phyloP scores from a whole-genome alignment of 352 stramenopile species.

The Phytophthora citrophthora region DNA sequence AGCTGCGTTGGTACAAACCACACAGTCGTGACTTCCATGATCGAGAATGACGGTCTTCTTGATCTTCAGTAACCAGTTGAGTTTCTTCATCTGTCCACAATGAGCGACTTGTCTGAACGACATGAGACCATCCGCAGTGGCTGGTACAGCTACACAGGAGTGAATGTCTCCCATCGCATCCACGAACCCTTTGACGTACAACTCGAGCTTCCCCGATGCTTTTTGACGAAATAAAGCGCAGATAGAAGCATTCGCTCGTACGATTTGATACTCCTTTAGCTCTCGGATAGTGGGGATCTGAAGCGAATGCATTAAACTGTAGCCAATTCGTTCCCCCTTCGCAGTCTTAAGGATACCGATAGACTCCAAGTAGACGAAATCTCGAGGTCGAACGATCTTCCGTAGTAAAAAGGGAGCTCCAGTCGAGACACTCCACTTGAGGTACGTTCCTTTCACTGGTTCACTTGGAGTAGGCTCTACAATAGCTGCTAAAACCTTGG shows the following conservation, averaged over 20 bases:
- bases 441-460: slow-evolving; percentile 41
- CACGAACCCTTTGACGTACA: slow-evolving; percentile 46
- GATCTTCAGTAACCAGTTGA: slow-evolving; percentile 37
- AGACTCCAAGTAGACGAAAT: slow-evolving; percentile 58
- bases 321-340: slow-evolving; percentile 46
- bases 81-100: slow-evolving; percentile 50
- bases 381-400: slow-evolving; percentile 46
- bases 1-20: slow-evolving; percentile 19
- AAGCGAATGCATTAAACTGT: slow-evolving; percentile 56
- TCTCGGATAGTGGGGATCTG: slow-evolving; percentile 43
- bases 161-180: slow-evolving; percentile 34
- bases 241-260: slow-evolving; percentile 51
- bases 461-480: slow-evolving; percentile 40
- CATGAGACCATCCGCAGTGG: slow-evolving; percentile 31
- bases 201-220: slow-evolving; percentile 36
- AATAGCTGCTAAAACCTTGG: slow-evolving; percentile 51
- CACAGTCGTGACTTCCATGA: slow-evolving; percentile 14
- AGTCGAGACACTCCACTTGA: slow-evolving; percentile 52
- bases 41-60: slow-evolving; percentile 29
- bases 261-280: slow-evolving; percentile 36
- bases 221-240: slow-evolving; percentile 49
- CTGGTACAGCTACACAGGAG: slow-evolving; percentile 15
- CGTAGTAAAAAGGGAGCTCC: slow-evolving; percentile 37
- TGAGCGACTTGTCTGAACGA: slow-evolving; percentile 29
- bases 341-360: slow-evolving; percentile 33